Percentiles rank a stretch among this genome's conserved stretches.
phyloP scores from a whole-genome alignment of 2,329 filamentous ascomycete species.

The Geosmithia putterillii region DNA sequence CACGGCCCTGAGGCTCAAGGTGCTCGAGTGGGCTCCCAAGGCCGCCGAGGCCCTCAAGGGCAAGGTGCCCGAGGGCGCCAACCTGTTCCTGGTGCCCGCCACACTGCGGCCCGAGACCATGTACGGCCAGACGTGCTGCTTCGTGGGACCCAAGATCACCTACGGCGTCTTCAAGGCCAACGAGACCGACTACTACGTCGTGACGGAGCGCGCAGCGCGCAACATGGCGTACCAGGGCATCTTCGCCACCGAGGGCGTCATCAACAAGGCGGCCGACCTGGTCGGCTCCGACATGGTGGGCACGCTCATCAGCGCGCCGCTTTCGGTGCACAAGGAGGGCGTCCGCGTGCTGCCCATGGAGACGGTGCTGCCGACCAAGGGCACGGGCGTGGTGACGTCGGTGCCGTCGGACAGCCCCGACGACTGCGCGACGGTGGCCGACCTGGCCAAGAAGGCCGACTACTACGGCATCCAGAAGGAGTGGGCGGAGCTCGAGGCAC shows the following conservation, averaged over 20 bases:
- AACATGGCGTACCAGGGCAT: conserved; percentile 96
- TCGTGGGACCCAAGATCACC: conserved; percentile 77
- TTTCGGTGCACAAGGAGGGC: conserved; percentile 73
- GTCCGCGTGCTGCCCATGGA: conserved; percentile 94
- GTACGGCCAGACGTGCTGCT: conserved; percentile 96
- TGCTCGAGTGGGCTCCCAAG: conserved; percentile 75
- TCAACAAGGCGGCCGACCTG: conserved; percentile 64
- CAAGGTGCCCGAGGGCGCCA: conserved; percentile 66
- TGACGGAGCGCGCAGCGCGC: conserved; percentile 75
- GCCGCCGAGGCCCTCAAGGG: conserved; percentile 60
- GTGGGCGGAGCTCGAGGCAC: conserved; percentile 84
- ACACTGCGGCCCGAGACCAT: conserved; percentile 94
- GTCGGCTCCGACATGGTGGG: conserved; percentile 73
- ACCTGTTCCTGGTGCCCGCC: conserved; percentile 82
- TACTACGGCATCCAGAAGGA: conserved; percentile 95
- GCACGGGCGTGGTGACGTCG: conserved; percentile 90
- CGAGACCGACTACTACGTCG: conserved; percentile 66
- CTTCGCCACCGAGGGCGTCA: conserved; percentile 64
- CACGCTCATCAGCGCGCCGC: conserved; percentile 77
- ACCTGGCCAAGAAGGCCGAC: conserved; percentile 88
- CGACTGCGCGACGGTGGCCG: conserved; percentile 79
- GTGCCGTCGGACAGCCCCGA: conserved; percentile 92
- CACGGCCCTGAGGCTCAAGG: conserved; percentile 80
- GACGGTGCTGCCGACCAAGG: conserved; percentile 80
- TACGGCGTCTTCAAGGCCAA: conserved; percentile 76